Percentiles rank a stretch among this genome's conserved stretches.
Evolutionary conservation across 352 stramenopile genomes (phyloP).

Genomic region (Phytophthora citrophthora): DNA sequence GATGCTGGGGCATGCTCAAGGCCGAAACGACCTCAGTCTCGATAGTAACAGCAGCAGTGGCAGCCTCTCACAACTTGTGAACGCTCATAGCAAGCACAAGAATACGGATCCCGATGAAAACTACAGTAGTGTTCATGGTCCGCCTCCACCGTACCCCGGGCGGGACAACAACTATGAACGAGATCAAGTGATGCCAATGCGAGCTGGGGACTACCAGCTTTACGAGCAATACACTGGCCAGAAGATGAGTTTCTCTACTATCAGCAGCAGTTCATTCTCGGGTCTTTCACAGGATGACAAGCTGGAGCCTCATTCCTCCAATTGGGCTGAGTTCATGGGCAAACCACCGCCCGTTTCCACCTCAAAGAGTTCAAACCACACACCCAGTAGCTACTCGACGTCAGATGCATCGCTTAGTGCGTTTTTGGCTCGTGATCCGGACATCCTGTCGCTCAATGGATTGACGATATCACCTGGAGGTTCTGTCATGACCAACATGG

Average conservation of each 20-base stretch:
- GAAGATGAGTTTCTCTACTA: conserved; percentile 57
- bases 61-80: conserved; percentile 35
- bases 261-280: conserved; percentile 55
- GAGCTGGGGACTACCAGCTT: conserved; percentile 16
- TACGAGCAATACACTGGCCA: conserved; percentile 24
- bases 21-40: conserved; percentile 20
- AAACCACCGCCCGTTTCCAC: conserved; percentile 4
- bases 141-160: conserved; percentile 19
- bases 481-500: conserved; percentile 23
- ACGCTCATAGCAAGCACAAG: conserved; percentile 11
- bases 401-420: conserved; percentile 43
- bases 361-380: conserved; percentile 14
- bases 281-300: conserved; percentile 42
- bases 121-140: conserved; percentile 4
- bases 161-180: conserved; percentile 14
- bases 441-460: conserved; percentile 49
- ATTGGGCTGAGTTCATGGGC: conserved; percentile 34
- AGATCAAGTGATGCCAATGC: conserved; percentile 23
- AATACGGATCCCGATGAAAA: background rate
- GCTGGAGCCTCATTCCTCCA: conserved; percentile 21
- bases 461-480: conserved; percentile 37
- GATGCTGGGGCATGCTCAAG: conserved; percentile 13
- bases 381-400: conserved; percentile 32
- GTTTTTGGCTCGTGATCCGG: conserved; percentile 43
- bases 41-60: conserved; percentile 19